A percentile compares a stretch with the other conserved stretches of the same genome.
Evolutionary conservation across 202 grass and related monocot species (phyloP).

Genomic region (Schoenoplectus triqueter): DNA sequence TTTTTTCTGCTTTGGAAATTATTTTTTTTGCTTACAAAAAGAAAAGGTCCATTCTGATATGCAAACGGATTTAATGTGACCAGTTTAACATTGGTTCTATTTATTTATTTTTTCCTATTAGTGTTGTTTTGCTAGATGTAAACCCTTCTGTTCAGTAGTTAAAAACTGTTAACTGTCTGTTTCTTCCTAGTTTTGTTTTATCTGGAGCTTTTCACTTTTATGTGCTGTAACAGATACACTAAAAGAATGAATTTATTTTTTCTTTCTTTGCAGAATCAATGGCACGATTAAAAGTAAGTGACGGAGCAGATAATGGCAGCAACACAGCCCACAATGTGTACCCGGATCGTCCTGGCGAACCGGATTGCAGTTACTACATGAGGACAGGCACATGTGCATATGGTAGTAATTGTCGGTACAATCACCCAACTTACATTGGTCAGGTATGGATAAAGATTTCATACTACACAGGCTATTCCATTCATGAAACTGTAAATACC

Average conservation of each 20-base stretch:
- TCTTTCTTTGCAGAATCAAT: constrained; percentile 21
- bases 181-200: constrained; percentile 10
- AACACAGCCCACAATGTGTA: constrained; percentile 36
- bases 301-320: constrained; percentile 28
- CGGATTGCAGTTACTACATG: constrained; percentile 47
- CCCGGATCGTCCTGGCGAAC: constrained; percentile 44
- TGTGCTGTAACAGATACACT: background rate
- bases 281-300: constrained; percentile 22
- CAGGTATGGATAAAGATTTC: constrained; percentile 27
- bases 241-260: background rate
- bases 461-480: background rate
- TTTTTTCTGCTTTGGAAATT: background rate
- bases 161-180: background rate
- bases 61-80: background rate
- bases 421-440: constrained; percentile 43
- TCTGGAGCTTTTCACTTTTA: background rate
- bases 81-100: background rate
- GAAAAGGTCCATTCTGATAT: background rate
- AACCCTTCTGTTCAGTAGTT: constrained; percentile 15
- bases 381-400: constrained; percentile 40
- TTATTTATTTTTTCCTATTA: constrained; percentile 9
- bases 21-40: background rate
- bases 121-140: background rate
- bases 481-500: background rate
- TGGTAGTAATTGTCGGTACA: constrained; percentile 48